Evolutionary conservation across 2,329 filamentous ascomycete genomes (phyloP).

Genomic region (Botrytis sinoallii): DNA sequence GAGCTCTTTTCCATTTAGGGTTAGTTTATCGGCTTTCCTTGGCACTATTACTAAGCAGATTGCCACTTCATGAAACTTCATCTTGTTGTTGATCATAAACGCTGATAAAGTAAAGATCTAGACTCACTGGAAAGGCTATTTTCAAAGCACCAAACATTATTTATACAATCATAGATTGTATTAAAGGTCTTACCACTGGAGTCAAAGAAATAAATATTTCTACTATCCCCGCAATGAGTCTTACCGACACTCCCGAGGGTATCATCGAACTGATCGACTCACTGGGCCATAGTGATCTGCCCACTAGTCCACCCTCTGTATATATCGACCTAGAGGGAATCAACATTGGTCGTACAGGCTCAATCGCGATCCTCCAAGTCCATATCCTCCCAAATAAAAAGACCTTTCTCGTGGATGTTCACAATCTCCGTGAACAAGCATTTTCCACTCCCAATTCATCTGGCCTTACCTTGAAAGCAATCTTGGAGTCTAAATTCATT

Average conservation of each 20-base stretch:
- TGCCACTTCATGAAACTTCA: neutral
- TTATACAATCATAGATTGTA: neutral
- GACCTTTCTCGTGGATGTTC: conserved; percentile 45
- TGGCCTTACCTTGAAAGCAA: conserved; percentile 36
- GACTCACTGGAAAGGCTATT: neutral
- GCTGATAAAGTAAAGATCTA: neutral
- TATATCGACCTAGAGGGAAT: conserved; percentile 47
- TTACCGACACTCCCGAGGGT: conserved; percentile 9
- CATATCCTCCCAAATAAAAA: conserved; percentile 33
- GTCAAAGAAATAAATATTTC: neutral
- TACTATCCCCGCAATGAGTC: neutral
- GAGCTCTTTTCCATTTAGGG: neutral
- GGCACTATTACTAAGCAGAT: neutral
- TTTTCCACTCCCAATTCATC: conserved; percentile 38
- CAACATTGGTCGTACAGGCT: conserved; percentile 42
- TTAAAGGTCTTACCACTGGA: neutral
- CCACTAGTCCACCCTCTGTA: conserved; percentile 37
- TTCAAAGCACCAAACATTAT: neutral
- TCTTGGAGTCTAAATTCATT: conserved; percentile 46
- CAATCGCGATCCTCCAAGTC: conserved; percentile 43
- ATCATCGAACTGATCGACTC: conserved; percentile 14
- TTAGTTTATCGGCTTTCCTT: neutral
- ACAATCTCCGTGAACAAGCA: conserved; percentile 37
- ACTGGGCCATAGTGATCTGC: conserved; percentile 19
- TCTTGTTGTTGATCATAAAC: neutral